These are phyloP conservation scores for Trichoderma orchidacearum DNA, from an alignment of 495 filamentous ascomycete species.

Conservation along the genomic window DNA sequence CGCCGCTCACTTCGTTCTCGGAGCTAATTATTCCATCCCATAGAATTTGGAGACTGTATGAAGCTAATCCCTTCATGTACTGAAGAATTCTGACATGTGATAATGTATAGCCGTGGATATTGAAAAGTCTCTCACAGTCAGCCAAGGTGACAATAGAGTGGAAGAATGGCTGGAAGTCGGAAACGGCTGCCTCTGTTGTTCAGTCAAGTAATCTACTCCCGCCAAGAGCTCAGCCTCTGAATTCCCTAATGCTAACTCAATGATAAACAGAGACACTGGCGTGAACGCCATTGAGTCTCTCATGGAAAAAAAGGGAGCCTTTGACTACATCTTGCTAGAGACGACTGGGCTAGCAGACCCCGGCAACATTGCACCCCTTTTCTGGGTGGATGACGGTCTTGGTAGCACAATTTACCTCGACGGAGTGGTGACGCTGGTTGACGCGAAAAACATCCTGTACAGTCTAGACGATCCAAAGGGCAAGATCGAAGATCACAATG, in stretches of 20 bases:
- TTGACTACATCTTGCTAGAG: conserved; percentile 97
- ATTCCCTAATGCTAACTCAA: background rate
- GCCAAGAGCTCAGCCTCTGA: background rate
- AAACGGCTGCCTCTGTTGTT: conserved; percentile 97
- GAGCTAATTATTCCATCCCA: too few relatives aligned
- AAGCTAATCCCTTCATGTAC: background rate
- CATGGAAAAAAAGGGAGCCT: conserved; percentile 87
- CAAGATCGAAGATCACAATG: conserved; percentile 43
- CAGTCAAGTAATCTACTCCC: conserved; percentile 62
- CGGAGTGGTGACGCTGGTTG: conserved; percentile 90
- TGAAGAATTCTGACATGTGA: background rate
- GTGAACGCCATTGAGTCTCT: conserved; percentile 88
- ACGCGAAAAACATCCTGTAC: conserved; percentile 79
- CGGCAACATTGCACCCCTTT: conserved; percentile 87
- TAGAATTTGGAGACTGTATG: conserved; percentile 93
- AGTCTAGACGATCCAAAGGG: conserved; percentile 63
- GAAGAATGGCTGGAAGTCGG: conserved; percentile 93
- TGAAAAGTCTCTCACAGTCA: conserved; percentile 83
- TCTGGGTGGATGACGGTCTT: conserved; percentile 93
- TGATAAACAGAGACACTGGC: conserved; percentile 60
- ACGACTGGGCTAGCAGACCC: conserved; percentile 94
- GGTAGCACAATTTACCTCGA: conserved; percentile 92
- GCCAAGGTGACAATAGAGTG: conserved; percentile 69
- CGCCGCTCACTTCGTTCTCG: too few relatives aligned
- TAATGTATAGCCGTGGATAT: conserved; percentile 62